Percentiles rank a stretch among this genome's conserved stretches.
Evolutionary conservation across 495 filamentous ascomycete genomes (phyloP).

Genomic region (Aspergillus kassunensis): DNA sequence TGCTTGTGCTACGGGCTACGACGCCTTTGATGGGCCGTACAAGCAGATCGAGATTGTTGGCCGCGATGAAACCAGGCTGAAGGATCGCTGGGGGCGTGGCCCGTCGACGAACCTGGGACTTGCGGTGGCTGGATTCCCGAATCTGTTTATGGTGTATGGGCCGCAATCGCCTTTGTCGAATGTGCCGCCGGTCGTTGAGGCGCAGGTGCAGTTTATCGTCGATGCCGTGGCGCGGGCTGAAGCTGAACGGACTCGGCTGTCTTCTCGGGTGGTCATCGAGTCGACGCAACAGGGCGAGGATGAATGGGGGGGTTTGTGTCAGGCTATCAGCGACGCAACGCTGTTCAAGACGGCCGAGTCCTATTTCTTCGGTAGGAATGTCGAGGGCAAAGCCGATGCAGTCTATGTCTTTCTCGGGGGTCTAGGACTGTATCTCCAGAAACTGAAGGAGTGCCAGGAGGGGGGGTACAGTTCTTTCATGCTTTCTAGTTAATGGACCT

Average conservation of each 20-base stretch:
- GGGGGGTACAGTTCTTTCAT: neutral
- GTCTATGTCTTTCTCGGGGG: neutral
- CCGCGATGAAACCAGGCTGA: conserved; percentile 6
- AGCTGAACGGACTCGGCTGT: neutral
- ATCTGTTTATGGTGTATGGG: conserved; percentile 2
- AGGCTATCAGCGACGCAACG: neutral
- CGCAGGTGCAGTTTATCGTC: neutral
- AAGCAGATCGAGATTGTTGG: conserved; percentile 37
- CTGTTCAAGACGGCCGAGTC: neutral
- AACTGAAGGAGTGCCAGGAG: neutral
- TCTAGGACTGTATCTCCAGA: neutral
- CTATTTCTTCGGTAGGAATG: neutral
- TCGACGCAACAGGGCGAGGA: neutral
- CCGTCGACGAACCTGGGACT: neutral
- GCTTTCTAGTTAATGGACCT: too few relatives aligned
- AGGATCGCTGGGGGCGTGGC: neutral
- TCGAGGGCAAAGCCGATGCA: neutral
- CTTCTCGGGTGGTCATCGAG: neutral
- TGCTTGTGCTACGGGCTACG: conserved; percentile 36
- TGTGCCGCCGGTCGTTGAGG: neutral
- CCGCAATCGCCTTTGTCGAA: neutral
- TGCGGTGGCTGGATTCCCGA: conserved; percentile 1
- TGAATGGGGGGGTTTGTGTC: neutral
- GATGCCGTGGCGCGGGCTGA: neutral
- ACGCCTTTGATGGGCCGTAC: conserved; percentile 28